Evolutionary conservation across 208 protist species (phyloP), one percentile per base, ranked within the genome.

Genomic region (Kentomonas sorsogonicus): DNA sequence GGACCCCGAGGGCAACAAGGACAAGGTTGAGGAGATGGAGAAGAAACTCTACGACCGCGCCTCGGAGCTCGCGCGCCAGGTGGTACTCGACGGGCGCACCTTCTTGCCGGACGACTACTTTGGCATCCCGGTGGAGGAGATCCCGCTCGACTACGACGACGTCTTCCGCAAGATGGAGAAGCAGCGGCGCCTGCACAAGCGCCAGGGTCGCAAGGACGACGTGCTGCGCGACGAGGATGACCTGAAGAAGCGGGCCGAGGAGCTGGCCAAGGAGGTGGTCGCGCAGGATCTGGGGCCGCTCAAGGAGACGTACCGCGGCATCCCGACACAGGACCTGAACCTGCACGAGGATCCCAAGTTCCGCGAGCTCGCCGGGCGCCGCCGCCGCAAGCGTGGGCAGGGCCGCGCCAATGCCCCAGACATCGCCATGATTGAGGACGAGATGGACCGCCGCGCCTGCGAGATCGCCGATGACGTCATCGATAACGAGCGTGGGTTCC

Each of bases 391-490:
- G 23, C 68, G 67, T 27, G 63, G 63, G 9, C 44, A 73, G 30
- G 69, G 67, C 10, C 46, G 57, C 23, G 71, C 80, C 27, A 63
- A 74, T 38, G 59, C 81, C 25, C 53, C 69, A 9, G 75, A 89
- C 27, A 72, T 86, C 65, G 64, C 66, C 0, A 69, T 70, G 56
- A 70, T 94, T 26, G 74, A 89, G 66, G 78, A 86, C 46, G 75
- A 80, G 34, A 88, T 94, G 72, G 72, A 94, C 59, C 60, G 57
- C 38, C 68, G 81, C 23, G 84, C 72, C 27, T 77, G 65, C 51
- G 74, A 92, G 66, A 89, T 94, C 46, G 82, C 77, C 41, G 77
- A 94, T 44, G 79, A 89, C 59, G 56, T 89, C 16, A 75, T 94
- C 25, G 67, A 74, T 15, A 61, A 75, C 45, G 82, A 91, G 57